Evolutionary conservation across 139 green algal species (phyloP).

Genomic region (Cymbomonas tetramitiformis): DNA sequence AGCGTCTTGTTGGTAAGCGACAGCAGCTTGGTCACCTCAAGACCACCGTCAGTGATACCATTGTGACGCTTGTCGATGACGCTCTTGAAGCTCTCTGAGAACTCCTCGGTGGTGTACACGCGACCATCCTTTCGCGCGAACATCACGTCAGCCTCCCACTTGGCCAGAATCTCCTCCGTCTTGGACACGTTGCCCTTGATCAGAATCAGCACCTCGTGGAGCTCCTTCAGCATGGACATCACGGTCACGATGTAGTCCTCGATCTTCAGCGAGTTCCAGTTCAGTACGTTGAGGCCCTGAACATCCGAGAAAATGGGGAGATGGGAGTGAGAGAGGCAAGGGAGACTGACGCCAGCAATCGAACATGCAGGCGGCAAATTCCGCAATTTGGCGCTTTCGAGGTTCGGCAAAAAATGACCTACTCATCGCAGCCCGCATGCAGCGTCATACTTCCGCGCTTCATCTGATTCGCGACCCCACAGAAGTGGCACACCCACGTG

Average conservation of each 20-base stretch:
- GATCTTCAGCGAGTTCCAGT: conserved; percentile 59
- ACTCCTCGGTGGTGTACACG: conserved; percentile 59
- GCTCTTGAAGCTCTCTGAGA: conserved; percentile 38
- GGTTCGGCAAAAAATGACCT: too few relatives aligned
- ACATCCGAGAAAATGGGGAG: too few relatives aligned
- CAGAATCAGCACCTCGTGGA: conserved; percentile 46
- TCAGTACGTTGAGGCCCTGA: conserved; percentile 44
- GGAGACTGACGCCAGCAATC: too few relatives aligned
- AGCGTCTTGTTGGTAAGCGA: conserved; percentile 51
- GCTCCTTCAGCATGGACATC: conserved; percentile 50
- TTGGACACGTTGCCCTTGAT: conserved; percentile 64
- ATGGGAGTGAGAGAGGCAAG: too few relatives aligned
- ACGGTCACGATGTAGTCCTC: conserved; percentile 64
- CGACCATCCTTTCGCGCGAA: conserved; percentile 73
- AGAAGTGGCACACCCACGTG: too few relatives aligned
- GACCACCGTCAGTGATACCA: conserved; percentile 51
- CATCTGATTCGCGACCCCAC: too few relatives aligned
- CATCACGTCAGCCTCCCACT: conserved; percentile 58
- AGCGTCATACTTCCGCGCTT: too few relatives aligned
- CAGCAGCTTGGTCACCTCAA: conserved; percentile 68
- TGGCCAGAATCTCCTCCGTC: conserved; percentile 36
- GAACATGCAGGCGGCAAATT: too few relatives aligned
- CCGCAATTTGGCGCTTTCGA: too few relatives aligned
- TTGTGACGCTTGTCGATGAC: conserved; percentile 34
- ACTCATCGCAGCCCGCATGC: conserved; percentile 54